Base-by-base conservation (phyloP, 2,329 filamentous ascomycete genomes). In the Aspergillus ruber region DNA sequence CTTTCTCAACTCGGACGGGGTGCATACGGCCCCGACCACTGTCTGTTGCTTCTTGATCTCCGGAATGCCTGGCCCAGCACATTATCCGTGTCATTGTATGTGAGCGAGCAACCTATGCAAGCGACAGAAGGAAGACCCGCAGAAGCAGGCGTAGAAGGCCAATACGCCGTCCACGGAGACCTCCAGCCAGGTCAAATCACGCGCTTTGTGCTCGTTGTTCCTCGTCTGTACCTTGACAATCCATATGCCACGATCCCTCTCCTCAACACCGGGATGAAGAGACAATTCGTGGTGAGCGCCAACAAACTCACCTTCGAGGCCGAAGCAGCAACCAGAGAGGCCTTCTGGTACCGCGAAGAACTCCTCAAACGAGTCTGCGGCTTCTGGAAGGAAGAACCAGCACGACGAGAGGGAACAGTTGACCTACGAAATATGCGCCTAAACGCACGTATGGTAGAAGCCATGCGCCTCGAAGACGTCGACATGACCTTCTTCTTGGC, bases 201-300 rank as follows among this genome's bases (percentile, higher is more conserved):
- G 43, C 83, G 90, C 1, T 74, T 95, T 29, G 79, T 91, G 44
- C 73, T 95, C 9, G 84, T 90, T 0, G 73, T 95, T 3, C 85
- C 81, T 46, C 82, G 87, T 32, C 76, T 94, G 35, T 87, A 86
- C 62, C 67, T 95, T 17, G 76, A 83, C n/a, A 81, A 93, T 52
- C 83, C 88, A 2, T 82, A 90, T 60, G 83, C 84, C 1, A 76
- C 85, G 1, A 87, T 96, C 35, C 90, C 90, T 1, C 84, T 83
- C 1, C 75, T 95, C 8, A 90, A 91, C 55, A 85, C 86, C 0
- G 83, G 85, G 0, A 83, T 85, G n/a, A 85, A 89, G 61, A 81
- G 90, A n/a, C 90, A 96, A 62, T 96, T 95, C 59, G 88, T 96
- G 25, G 88, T 95, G 39, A 93, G 86, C 66, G 81, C 84, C 13